Base-by-base conservation (phyloP, 106 monocot genomes). In the Apostasia ramifera region DNA sequence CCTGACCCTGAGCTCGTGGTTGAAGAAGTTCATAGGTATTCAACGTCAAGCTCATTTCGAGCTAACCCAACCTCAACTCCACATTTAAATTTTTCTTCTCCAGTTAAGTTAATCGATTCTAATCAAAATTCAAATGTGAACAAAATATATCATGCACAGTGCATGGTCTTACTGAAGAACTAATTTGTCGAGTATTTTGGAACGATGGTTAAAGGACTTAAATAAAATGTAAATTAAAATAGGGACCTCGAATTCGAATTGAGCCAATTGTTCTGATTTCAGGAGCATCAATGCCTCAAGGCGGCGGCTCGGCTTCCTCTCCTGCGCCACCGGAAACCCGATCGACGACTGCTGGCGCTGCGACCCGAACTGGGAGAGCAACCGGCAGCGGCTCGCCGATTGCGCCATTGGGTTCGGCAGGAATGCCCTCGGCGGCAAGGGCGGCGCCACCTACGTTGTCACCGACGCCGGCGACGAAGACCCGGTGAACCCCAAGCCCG, bases 271-370 rank as follows among this genome's bases (percentile, higher is more conserved):
- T 26, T 26, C 26, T 26, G 26, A 26, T 26, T 48, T 7, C 52
- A 67, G 67, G 46, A 53, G 39, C 67, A 67, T 67, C 50, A 52
- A 52, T 52, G 49, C 2, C 39, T 67, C 67, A 1, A 4, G 67
- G 51, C 26, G 57, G n/a, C 13, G n/a, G 12, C 52, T 67, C 39
- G 67, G 67, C 37, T 53, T 39, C 67, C 67, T 67, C 0, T 67
- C 67, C 14, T 67, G 67, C 52, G 67, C 39, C 6, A 67, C 67
- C 8, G 67, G 67, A 26, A 67, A 67, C 26, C 67, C 67, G 1
- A 67, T 67, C 52, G 67, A 67, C 51, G 67, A 67, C 67, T 67
- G 67, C 67, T 67, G 67, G 67, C 50, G 67, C 8, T 67, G 67
- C 38, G 67, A 67, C 67, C 67, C 67, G 52, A 4, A 67, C 51